phyloP scores from a whole-genome alignment of 805 yeast genomes.

The Middelhovenomyces tepae region DNA sequence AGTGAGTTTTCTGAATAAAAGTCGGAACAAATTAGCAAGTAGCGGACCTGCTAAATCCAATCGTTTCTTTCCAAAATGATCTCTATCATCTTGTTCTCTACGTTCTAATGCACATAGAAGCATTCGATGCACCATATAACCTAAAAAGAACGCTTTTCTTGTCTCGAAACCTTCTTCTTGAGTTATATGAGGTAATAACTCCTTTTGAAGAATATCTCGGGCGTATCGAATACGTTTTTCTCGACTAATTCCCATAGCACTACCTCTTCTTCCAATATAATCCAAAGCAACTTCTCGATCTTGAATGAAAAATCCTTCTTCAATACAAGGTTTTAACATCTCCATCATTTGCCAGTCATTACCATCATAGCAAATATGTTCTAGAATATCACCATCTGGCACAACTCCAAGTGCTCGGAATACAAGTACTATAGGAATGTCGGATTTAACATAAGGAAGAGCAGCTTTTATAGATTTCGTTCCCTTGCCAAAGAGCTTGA shows the following conservation, averaged over 20 bases:
- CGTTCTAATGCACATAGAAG: slow-evolving; percentile 93
- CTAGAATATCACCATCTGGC: slow-evolving; percentile 97
- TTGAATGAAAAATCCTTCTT: slow-evolving; percentile 96
- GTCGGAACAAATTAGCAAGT: slow-evolving; percentile 89
- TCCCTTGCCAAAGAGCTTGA: slow-evolving; percentile 79
- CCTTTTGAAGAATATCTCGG: slow-evolving; percentile 91
- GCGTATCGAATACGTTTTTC: slow-evolving; percentile 99
- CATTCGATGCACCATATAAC: slow-evolving; percentile 95
- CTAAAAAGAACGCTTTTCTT: slow-evolving; percentile 92
- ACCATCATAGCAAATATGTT: slow-evolving; percentile 95
- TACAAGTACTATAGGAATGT: slow-evolving; percentile 92
- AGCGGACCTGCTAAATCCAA: slow-evolving; percentile 98
- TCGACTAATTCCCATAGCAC: slow-evolving; percentile 89
- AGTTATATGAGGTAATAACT: slow-evolving; percentile 92
- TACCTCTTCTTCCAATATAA: slow-evolving; percentile 97
- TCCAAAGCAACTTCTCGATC: slow-evolving; percentile 97
- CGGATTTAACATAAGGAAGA: slow-evolving; percentile 91
- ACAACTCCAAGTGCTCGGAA: slow-evolving; percentile 97
- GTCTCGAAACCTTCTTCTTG: slow-evolving; percentile 96
- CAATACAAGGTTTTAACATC: slow-evolving; percentile 97
- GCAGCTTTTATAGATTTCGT: slow-evolving; percentile 89
- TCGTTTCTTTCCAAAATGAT: slow-evolving; percentile 98
- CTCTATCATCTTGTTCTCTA: slow-evolving; percentile 98
- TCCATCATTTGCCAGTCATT: slow-evolving; percentile 99
- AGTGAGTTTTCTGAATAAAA: slow-evolving; percentile 89